Conservation (phyloP, 2,329 filamentous ascomycete species). For the Fusarium udum region DNA sequence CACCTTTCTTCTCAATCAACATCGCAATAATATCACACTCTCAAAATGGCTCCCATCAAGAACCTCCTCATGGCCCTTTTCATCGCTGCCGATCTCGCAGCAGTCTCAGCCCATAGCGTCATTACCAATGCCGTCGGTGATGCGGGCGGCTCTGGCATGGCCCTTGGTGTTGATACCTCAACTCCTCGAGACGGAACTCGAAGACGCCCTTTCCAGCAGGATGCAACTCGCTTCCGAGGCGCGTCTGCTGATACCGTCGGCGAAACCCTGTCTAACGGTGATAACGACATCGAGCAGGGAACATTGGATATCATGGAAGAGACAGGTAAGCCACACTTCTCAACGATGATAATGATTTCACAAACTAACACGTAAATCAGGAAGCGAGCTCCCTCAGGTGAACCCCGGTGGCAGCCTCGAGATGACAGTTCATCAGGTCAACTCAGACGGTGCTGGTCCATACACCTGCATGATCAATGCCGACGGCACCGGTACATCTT, state of each 20-base stretch:
- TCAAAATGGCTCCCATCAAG: conserved; percentile 12
- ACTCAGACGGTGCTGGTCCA: conserved; percentile 53
- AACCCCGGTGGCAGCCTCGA: conserved; percentile 63
- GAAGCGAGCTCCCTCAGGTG: conserved; percentile 64
- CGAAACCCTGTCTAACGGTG: background rate
- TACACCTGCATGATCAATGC: conserved; percentile 72
- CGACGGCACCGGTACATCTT: conserved; percentile 57
- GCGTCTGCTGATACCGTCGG: background rate
- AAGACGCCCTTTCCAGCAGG: conserved; percentile 70
- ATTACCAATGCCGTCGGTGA: conserved; percentile 57
- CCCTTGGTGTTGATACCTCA: conserved; percentile 59
- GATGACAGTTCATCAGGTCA: conserved; percentile 62
- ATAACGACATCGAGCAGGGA: conserved; percentile 10
- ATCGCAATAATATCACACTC: background rate
- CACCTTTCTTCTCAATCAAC: too few species aligned
- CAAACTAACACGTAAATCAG: background rate
- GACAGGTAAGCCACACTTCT: conserved; percentile 54
- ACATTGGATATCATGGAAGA: conserved; percentile 61
- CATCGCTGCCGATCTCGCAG: conserved; percentile 10
- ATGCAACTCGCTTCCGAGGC: conserved; percentile 53
- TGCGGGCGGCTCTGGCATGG: conserved; percentile 64
- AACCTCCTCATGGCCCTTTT: conserved; percentile 5
- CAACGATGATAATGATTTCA: fast-evolving
- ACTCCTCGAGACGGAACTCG: conserved; percentile 71
- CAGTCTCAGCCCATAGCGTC: conserved; percentile 1